These are phyloP conservation scores for Dioscorea cayenensis DNA, from an alignment of 116 monocot genomes.

Conservation along the genomic window DNA sequence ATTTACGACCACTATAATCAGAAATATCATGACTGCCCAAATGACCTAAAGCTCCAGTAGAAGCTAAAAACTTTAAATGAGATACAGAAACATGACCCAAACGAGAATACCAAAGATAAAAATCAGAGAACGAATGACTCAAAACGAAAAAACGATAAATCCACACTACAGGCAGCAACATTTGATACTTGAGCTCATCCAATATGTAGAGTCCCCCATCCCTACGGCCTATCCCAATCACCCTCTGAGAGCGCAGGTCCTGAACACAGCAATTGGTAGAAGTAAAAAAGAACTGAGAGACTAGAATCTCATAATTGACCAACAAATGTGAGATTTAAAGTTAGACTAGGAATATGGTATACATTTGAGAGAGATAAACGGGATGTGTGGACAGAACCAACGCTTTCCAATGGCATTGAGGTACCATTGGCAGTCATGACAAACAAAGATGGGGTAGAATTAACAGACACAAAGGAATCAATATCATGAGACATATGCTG, in stretches of 20 bases:
- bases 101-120: slow-evolving; percentile 1
- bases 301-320: not conserved
- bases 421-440: too few relatives aligned
- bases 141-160: not conserved
- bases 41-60: not conserved
- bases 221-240: slow-evolving; percentile 2
- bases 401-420: too few relatives aligned
- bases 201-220: not conserved
- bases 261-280: not conserved
- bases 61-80: not conserved
- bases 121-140: not conserved
- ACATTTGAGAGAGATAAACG: too few relatives aligned
- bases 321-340: not conserved
- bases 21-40: not conserved
- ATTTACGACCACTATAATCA: too few relatives aligned
- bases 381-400: too few relatives aligned
- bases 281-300: not conserved
- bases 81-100: not conserved
- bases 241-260: not conserved
- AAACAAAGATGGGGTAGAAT: too few relatives aligned
- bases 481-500: too few relatives aligned
- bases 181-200: not conserved
- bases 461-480: too few relatives aligned
- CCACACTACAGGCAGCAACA: not conserved
- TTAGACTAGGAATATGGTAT: not conserved